phyloP scores from a whole-genome alignment of 305 asterid genomes.

The Ilex paraguariensis region DNA sequence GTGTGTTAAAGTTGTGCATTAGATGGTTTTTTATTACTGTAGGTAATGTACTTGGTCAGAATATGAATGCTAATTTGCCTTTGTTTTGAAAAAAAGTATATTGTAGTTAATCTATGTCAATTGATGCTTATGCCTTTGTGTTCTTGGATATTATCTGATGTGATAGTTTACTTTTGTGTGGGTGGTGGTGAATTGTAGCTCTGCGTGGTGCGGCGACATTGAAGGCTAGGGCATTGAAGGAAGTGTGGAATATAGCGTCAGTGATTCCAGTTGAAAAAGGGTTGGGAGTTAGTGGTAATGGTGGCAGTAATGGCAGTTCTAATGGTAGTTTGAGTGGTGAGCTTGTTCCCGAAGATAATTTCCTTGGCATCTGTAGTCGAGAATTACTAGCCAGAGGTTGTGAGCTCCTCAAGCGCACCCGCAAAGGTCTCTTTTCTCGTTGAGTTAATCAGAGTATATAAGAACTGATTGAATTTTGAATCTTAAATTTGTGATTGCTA shows the following conservation, averaged over 20 bases:
- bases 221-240: slow-evolving; percentile 91
- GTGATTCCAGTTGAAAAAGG: slow-evolving; percentile 87
- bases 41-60: no score
- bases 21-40: no score
- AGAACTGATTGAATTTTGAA: no score
- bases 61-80: no score
- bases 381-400: slow-evolving; percentile 88
- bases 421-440: slow-evolving; percentile 46
- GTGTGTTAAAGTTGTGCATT: slow-evolving; percentile 21
- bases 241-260: slow-evolving; percentile 85
- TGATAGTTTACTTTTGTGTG: no score
- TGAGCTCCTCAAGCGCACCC: slow-evolving; percentile 83
- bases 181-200: slow-evolving; percentile 37
- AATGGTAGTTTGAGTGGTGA: slow-evolving; percentile 64
- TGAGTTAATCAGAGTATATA: no score
- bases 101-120: background rate
- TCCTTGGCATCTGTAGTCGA: slow-evolving; percentile 83
- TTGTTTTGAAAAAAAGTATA: no score
- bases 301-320: slow-evolving; percentile 67
- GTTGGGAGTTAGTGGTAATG: slow-evolving; percentile 39
- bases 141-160: background rate
- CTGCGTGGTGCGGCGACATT: slow-evolving; percentile 87
- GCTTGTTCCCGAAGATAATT: slow-evolving; percentile 79
- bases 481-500: no score
- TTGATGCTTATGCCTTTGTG: background rate